Base-by-base conservation (phyloP, 805 yeast genomes). In the Lipomyces sp. region DNA sequence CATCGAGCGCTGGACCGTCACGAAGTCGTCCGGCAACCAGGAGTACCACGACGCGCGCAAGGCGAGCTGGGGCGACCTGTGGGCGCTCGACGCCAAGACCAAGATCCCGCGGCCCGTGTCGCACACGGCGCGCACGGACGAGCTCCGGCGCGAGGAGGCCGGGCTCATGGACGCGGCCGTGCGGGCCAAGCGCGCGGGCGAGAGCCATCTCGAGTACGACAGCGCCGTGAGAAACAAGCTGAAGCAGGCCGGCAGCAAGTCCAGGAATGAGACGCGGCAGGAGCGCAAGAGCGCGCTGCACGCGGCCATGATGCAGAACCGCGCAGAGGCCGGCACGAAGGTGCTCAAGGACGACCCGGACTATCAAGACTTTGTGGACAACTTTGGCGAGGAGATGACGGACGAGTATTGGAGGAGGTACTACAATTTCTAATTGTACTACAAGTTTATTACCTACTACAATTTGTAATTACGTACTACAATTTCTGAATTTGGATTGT, bases 31-130 rank as follows among this genome's bases (percentile, higher is more conserved):
- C 47, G 85, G 87, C 4, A 80, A 80, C 55, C 61, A 59, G 26
- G 80, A 74, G 2, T 93, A 87, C 60, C 95, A 86, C 63, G 98
- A 93, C 70, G 96, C 96, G 0, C 75, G 97, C 48, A 91, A 93
- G 66, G 79, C 87, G 0, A 68, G 68, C n/a, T 78, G 79, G 63
- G 96, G 96, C 21, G 98, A 93, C 65, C 68, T 83, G 45, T 93
- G 98, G 98, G 83, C 85, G 0, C 67, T 82, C 35, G 85, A 77
- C 32, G 82, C 82, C 2, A 84, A 84, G 64, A 72, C 79, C 2
- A 46, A 51, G 37, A 3, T 37, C 3, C 47, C 50, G 16, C 31
- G 47, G 6, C 38, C 16, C n/a, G 38, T 43, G 11, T 35, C 5
- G 24, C 13, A 22, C 4, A 6, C 18, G 16, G 4, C 8, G n/a